These are phyloP conservation scores for Metschnikowia santaceciliae DNA, from an alignment of 805 yeast genomes.

Conservation along the genomic window DNA sequence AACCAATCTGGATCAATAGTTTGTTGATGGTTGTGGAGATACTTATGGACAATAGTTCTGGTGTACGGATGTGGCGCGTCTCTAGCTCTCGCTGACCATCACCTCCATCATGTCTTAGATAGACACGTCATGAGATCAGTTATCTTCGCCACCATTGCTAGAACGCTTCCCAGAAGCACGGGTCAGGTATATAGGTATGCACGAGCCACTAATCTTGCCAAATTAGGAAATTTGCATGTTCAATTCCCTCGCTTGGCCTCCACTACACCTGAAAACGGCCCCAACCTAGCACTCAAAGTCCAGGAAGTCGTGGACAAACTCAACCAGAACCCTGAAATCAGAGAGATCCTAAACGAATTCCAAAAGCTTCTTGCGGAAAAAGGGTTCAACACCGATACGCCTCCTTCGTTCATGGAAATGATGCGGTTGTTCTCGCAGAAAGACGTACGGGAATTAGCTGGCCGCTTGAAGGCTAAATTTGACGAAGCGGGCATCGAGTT, in stretches of 20 bases:
- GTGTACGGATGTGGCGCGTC: not conserved
- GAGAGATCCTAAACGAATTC: slow-evolving; percentile 26
- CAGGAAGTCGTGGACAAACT: slow-evolving; percentile 18
- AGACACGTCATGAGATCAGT: slow-evolving; percentile 5
- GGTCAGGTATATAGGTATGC: not conserved
- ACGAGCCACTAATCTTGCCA: not conserved
- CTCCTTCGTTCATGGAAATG: slow-evolving; percentile 34
- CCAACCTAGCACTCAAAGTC: slow-evolving; percentile 8
- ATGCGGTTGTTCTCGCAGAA: slow-evolving; percentile 35
- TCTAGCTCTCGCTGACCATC: not conserved
- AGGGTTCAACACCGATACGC: slow-evolving; percentile 30
- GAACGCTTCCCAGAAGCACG: slow-evolving; percentile 1
- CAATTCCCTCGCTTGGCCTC: slow-evolving; percentile 10
- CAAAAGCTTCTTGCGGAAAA: slow-evolving; percentile 28
- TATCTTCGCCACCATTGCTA: slow-evolving; percentile 3
- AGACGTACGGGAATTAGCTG: slow-evolving; percentile 30
- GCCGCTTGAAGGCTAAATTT: slow-evolving; percentile 27
- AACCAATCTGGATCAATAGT: no score
- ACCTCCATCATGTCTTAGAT: not conserved
- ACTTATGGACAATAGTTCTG: not conserved
- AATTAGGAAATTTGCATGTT: not conserved
- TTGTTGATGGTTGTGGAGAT: no score
- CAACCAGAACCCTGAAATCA: slow-evolving; percentile 29
- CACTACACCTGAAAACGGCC: slow-evolving; percentile 6
- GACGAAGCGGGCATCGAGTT: slow-evolving; percentile 30